These are phyloP conservation scores for Fusarium proliferatum DNA, from an alignment of 2,329 filamentous ascomycete species.

Conservation along the genomic window DNA sequence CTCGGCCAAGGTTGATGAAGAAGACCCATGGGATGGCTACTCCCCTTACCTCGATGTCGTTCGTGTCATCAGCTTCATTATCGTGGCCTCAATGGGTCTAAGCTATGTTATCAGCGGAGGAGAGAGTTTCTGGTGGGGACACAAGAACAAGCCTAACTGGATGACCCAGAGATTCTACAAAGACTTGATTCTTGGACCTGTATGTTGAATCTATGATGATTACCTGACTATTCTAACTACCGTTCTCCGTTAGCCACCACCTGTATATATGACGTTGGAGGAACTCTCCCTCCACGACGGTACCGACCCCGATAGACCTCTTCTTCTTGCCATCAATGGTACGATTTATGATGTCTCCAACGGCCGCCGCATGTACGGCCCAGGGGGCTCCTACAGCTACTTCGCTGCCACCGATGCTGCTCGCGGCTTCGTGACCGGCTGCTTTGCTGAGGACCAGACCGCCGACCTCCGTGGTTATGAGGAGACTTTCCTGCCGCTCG, in stretches of 20 bases:
- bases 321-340: constrained; percentile 92
- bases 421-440: constrained; percentile 91
- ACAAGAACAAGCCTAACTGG: constrained; percentile 71
- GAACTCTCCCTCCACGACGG: constrained; percentile 84
- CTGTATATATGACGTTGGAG: constrained; percentile 77
- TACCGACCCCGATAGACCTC: constrained; percentile 76
- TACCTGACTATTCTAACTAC: constrained; percentile 7
- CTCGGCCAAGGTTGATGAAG: constrained; percentile 48
- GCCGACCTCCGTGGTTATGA: constrained; percentile 89
- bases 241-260: constrained; percentile 58
- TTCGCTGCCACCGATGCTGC: constrained; percentile 90
- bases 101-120: constrained; percentile 82
- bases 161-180: constrained; percentile 68
- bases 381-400: constrained; percentile 86
- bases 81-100: constrained; percentile 73
- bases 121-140: constrained; percentile 75
- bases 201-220: constrained; percentile 23
- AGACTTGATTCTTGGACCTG: constrained; percentile 45
- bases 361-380: constrained; percentile 77
- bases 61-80: constrained; percentile 74
- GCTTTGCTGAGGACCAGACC: constrained; percentile 86
- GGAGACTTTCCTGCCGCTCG: constrained; percentile 79
- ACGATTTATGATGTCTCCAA: constrained; percentile 86
- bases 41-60: constrained; percentile 72
- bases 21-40: constrained; percentile 63